Evolutionary conservation across 2,329 filamentous ascomycete species (phyloP).

Genomic region (Cryphonectria naterciae): DNA sequence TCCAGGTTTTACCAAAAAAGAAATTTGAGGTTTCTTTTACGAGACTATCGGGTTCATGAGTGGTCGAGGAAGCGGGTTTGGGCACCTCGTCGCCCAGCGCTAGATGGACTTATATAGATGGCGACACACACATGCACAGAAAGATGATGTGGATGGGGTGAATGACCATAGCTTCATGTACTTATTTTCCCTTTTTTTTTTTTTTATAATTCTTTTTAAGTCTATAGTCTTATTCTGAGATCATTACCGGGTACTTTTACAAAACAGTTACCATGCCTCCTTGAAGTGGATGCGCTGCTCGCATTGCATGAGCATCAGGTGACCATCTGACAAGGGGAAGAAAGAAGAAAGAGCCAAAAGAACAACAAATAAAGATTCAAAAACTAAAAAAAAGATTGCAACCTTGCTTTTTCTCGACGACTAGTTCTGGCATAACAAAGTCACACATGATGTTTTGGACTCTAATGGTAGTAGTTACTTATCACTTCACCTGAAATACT

Average conservation of each 20-base stretch:
- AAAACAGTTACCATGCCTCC: not conserved
- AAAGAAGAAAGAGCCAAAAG: not conserved
- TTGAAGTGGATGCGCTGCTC: not conserved
- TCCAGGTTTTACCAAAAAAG: not conserved
- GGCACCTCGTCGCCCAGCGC: too few relatives aligned
- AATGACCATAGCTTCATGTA: not conserved
- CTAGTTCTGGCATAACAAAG: constrained; percentile 18
- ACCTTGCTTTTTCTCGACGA: not conserved
- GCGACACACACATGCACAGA: not conserved
- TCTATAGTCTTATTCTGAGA: not conserved
- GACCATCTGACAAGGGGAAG: not conserved
- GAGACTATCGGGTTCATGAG: not conserved
- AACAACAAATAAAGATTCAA: not conserved
- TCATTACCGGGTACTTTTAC: not conserved
- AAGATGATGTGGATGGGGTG: not conserved
- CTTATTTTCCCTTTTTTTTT: too few relatives aligned
- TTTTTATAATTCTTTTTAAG: not conserved
- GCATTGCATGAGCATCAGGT: constrained; percentile 4
- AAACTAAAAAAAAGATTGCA: not conserved
- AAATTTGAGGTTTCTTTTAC: not conserved
- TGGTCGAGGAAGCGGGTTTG: not conserved
- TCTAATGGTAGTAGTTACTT: not conserved
- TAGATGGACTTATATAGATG: not conserved
- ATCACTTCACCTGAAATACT: not conserved
- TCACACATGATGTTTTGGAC: constrained; percentile 27